phyloP scores from a whole-genome alignment of 176 grass and related monocot genomes.

The Guadua angustifolia region DNA sequence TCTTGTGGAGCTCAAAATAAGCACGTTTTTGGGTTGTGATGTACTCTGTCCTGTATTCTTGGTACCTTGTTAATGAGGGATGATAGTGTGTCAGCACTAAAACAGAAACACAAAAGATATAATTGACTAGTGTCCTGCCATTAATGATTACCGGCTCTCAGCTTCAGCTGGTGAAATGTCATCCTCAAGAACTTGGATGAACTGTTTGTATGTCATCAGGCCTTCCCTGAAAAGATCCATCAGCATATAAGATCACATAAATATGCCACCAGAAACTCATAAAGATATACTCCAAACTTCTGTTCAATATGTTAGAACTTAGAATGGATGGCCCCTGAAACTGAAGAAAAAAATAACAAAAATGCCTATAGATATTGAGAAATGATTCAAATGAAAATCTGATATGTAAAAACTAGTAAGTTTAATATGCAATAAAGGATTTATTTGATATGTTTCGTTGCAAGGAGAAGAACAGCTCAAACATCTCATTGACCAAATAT shows the following conservation, averaged over 20 bases:
- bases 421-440: conserved; percentile 18
- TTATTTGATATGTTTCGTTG: conserved; percentile 14
- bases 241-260: conserved; percentile 42
- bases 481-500: conserved; percentile 20
- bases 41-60: conserved; percentile 95
- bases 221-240: conserved; percentile 76
- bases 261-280: not conserved
- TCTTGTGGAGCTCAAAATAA: conserved; percentile 98
- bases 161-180: conserved; percentile 95
- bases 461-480: not conserved
- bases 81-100: conserved; percentile 21
- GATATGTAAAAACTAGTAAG: not conserved
- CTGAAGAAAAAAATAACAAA: conserved; percentile 7
- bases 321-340: conserved; percentile 12
- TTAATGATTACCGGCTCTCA: conserved; percentile 66
- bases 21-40: conserved; percentile 93
- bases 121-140: conserved; percentile 9
- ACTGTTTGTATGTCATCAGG: conserved; percentile 97
- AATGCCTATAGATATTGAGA: conserved; percentile 17
- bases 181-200: conserved; percentile 99
- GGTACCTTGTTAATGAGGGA: conserved; percentile 67
- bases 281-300: conserved; percentile 22
- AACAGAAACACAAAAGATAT: conserved; percentile 4
- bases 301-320: not conserved
- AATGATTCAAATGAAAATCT: conserved; percentile 7